Evolutionary conservation across 2,329 filamentous ascomycete species (phyloP), one percentile per base, ranked within the genome.

Genomic region (Fusarium verrucosum): DNA sequence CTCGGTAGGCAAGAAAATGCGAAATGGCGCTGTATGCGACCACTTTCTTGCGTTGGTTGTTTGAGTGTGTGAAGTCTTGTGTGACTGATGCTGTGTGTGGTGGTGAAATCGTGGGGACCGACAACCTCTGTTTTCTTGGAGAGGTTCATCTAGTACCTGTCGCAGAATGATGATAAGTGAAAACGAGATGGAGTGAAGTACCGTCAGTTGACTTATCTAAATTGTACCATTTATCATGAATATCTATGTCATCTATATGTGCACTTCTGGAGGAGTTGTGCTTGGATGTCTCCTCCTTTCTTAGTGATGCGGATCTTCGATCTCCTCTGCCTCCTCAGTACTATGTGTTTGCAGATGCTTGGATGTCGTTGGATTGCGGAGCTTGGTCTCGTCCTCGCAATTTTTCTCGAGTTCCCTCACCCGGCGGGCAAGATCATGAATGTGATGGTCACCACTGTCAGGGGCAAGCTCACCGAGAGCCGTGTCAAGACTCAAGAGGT

Each of bases 371-470:
- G 60, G 56, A 19, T 55, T 61, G 10, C 62, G 54, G 20, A 43
- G 14, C 32, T 59, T 61, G 19, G 50, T 26, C 10, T 58, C 25
- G 36, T 62, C 51, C 45, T 60, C 41, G 46, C 44, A 59, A 14
- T 49, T 58, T 50, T 60, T 70, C 71, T 72, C 73, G 50, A 96
- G 82, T 47, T 81, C 83, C 71, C 88, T 86, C 38, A 95, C 89
- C 50, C 92, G 85, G 54, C 81, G 78, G 16, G 92, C 92, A 69
- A 99, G 79, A 77, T 98, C 94, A 45, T 86, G 89, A 50, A 99
- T 85, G 81, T 99, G 94, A 62, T 84, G 84, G 79, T 98, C 95
- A 4, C 87, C 88, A 73, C 91, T 95, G 49, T 92, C 91, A 3
- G 85, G 80, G 62, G 91, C 89, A 67, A 98, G 79, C 26, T 85